These are phyloP conservation scores for Nigrograna mackinnonii DNA, from an alignment of 2,329 filamentous ascomycete genomes.

Conservation along the genomic window DNA sequence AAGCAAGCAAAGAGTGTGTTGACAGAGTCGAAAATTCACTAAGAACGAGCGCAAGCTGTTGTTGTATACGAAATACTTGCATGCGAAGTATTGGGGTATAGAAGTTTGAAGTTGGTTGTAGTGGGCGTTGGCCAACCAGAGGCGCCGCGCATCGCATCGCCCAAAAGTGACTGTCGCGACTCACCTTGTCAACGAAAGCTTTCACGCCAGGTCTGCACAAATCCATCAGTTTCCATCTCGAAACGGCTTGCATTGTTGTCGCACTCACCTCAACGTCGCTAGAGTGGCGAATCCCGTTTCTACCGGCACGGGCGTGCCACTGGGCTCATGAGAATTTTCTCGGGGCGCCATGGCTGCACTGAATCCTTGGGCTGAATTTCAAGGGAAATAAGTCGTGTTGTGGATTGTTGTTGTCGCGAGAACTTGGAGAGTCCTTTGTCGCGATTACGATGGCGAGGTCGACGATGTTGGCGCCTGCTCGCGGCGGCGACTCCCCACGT, in stretches of 20 bases:
- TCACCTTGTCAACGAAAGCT: conserved; percentile 70
- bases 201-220: conserved; percentile 65
- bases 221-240: conserved; percentile 30
- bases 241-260: conserved; percentile 25
- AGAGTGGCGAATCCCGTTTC: conserved; percentile 84
- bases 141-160: conserved; percentile 1
- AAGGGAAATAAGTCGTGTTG: conserved; percentile 24
- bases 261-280: conserved; percentile 74
- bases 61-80: no score
- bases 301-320: conserved; percentile 60
- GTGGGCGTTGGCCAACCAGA: no score
- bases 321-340: conserved; percentile 57
- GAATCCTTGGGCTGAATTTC: conserved; percentile 10
- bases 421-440: conserved; percentile 24
- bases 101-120: conserved; percentile 12
- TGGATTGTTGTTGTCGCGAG: conserved; percentile 34
- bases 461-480: conserved; percentile 22
- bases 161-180: conserved; percentile 25
- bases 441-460: conserved; percentile 11
- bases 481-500: conserved; percentile 8
- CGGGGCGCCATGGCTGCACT: conserved; percentile 55
- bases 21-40: neutral
- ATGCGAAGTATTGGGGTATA: no score
- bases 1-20: neutral
- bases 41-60: no score